These are phyloP conservation scores for Cladosporium sp. DNA, from an alignment of 2,329 filamentous ascomycete species.

Conservation along the genomic window DNA sequence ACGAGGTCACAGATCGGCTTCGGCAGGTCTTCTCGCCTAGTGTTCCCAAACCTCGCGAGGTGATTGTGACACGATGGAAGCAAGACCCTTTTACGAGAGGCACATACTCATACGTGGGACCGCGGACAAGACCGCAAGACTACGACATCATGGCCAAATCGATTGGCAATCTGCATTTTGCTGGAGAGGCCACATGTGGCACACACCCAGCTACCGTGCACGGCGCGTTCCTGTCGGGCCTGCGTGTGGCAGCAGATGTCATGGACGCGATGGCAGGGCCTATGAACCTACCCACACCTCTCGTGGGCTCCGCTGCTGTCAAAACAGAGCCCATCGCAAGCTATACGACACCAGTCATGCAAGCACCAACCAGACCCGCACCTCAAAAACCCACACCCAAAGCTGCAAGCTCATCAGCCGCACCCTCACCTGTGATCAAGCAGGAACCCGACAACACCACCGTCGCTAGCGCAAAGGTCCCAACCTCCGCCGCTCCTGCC, in stretches of 20 bases:
- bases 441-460: slow-evolving; percentile 19
- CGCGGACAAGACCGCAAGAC: slow-evolving; percentile 76
- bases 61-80: slow-evolving; percentile 88
- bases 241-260: slow-evolving; percentile 84
- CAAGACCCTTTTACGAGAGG: slow-evolving; percentile 87
- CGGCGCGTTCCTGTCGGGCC: slow-evolving; percentile 88
- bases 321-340: slow-evolving; percentile 39
- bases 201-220: slow-evolving; percentile 97
- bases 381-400: not conserved
- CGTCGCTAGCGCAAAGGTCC: not conserved
- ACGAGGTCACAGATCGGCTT: slow-evolving; percentile 75
- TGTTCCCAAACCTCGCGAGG: slow-evolving; percentile 77
- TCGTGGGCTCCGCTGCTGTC: slow-evolving; percentile 56
- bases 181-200: slow-evolving; percentile 92
- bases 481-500: slow-evolving; percentile 1
- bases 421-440: slow-evolving; percentile 21
- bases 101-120: slow-evolving; percentile 91
- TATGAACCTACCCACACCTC: slow-evolving; percentile 69
- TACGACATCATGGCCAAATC: slow-evolving; percentile 87
- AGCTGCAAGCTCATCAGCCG: not conserved
- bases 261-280: slow-evolving; percentile 76
- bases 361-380: slow-evolving; percentile 42
- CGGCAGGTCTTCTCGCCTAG: slow-evolving; percentile 63
- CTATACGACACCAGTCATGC: slow-evolving; percentile 22
- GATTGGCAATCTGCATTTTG: slow-evolving; percentile 87